phyloP scores from a whole-genome alignment of 495 filamentous ascomycete species.

The Schizothecium vesticola region DNA sequence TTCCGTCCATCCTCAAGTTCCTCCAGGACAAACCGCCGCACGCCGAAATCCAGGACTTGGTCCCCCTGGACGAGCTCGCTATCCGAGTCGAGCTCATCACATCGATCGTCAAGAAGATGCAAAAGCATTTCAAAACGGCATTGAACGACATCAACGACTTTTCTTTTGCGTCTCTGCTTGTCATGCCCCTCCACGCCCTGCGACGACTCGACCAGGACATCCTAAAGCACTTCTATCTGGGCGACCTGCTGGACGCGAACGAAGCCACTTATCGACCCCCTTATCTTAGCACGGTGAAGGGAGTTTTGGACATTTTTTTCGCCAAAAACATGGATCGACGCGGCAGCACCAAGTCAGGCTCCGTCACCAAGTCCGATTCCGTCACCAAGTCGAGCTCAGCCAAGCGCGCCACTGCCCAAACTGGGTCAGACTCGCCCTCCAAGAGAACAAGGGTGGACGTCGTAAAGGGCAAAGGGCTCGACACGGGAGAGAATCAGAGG shows the following conservation, averaged over 20 bases:
- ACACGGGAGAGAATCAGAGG: too few species aligned
- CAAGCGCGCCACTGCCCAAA: too few species aligned
- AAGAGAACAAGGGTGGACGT: too few species aligned
- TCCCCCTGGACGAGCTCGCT: slow-evolving; percentile 3
- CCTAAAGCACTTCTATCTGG: neutral
- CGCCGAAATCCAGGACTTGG: slow-evolving; percentile 5
- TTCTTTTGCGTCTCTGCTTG: slow-evolving; percentile 6
- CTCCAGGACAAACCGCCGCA: slow-evolving; percentile 1
- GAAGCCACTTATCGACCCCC: neutral
- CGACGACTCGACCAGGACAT: neutral
- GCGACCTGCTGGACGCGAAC: neutral
- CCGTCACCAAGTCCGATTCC: too few species aligned
- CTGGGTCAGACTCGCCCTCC: too few species aligned
- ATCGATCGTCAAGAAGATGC: slow-evolving; percentile 2
- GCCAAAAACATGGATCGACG: too few species aligned
- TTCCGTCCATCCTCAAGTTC: slow-evolving; percentile 5
- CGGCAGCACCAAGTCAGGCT: too few species aligned
- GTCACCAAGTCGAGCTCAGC: too few species aligned
- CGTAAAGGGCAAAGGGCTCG: too few species aligned
- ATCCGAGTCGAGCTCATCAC: slow-evolving; percentile 2
- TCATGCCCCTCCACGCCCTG: slow-evolving; percentile 2
- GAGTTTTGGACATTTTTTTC: slow-evolving; percentile 3
- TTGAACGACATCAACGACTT: slow-evolving; percentile 8
- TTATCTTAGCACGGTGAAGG: slow-evolving; percentile 5
- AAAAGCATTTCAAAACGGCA: too few species aligned